Conservation (phyloP, 1,284 basidiomycete genomes). For the Sparassis latifolia region DNA sequence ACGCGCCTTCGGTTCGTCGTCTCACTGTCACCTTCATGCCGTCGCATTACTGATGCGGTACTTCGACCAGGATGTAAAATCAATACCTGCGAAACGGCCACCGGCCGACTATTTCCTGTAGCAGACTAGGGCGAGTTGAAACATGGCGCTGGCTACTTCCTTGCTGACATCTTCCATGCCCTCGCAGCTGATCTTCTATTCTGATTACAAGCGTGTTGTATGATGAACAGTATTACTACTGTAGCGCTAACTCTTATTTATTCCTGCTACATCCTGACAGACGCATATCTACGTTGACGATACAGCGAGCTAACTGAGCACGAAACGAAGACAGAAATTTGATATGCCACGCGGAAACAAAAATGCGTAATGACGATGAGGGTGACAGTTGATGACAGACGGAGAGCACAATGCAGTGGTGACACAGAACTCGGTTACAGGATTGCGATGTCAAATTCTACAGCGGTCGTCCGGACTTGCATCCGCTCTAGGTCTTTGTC, state of each 20-base stretch:
- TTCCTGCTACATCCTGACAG: neutral
- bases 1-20: slow-evolving; percentile 61
- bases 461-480: neutral
- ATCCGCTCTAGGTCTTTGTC: slow-evolving; percentile 42
- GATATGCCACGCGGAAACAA: neutral
- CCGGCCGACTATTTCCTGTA: slow-evolving; percentile 79
- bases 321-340: neutral
- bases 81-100: slow-evolving; percentile 85
- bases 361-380: neutral
- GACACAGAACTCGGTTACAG: neutral
- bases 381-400: neutral
- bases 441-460: neutral
- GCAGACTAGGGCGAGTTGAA: slow-evolving; percentile 4
- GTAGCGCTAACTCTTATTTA: neutral
- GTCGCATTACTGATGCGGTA: neutral
- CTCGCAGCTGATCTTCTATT: too few relatives aligned
- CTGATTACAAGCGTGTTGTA: too few relatives aligned
- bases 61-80: slow-evolving; percentile 66
- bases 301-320: neutral
- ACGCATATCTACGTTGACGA: neutral
- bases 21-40: neutral
- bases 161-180: too few relatives aligned
- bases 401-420: neutral
- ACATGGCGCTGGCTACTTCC: too few relatives aligned
- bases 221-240: neutral